Conservation (phyloP, 2,329 filamentous ascomycete genomes). For the Cordyceps fumosorosea region DNA sequence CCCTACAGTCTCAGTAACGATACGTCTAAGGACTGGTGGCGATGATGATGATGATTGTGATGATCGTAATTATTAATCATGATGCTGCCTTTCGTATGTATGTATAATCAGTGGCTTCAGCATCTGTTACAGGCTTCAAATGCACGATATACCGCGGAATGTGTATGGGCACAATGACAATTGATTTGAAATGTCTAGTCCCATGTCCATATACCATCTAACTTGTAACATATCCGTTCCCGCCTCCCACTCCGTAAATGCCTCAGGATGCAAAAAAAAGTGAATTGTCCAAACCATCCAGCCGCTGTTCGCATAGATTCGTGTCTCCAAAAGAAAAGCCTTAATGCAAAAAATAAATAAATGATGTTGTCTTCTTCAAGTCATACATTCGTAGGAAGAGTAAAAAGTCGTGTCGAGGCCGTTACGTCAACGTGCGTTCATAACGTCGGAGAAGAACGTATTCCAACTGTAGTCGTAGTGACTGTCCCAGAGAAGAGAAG, state of each 20-base stretch:
- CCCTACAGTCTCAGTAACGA: too few species aligned
- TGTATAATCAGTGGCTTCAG: too few species aligned
- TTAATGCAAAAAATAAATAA: constrained; percentile 11
- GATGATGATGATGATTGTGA: too few species aligned
- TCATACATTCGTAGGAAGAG: constrained; percentile 35
- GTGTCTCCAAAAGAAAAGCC: constrained; percentile 19
- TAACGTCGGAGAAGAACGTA: constrained; percentile 24
- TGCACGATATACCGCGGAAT: neutral
- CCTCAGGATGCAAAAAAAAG: neutral
- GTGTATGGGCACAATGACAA: neutral
- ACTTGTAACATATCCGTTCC: constrained; percentile 8
- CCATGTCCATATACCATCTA: constrained; percentile 7
- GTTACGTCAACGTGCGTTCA: constrained; percentile 26
- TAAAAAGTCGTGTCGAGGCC: constrained; percentile 30
- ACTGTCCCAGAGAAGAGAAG: constrained; percentile 26
- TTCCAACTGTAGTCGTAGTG: constrained; percentile 24
- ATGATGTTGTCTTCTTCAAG: constrained; percentile 29
- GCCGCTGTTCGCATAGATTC: constrained; percentile 1
- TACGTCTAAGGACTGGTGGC: too few species aligned
- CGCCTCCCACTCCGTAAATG: constrained; percentile 11
- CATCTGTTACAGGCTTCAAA: too few species aligned
- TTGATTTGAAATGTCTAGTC: neutral
- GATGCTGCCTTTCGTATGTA: too few species aligned
- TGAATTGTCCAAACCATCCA: constrained; percentile 1
- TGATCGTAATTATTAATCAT: too few species aligned